These are phyloP conservation scores for Paramarasmius palmivorus DNA, from an alignment of 1,284 basidiomycete species.

Conservation along the genomic window DNA sequence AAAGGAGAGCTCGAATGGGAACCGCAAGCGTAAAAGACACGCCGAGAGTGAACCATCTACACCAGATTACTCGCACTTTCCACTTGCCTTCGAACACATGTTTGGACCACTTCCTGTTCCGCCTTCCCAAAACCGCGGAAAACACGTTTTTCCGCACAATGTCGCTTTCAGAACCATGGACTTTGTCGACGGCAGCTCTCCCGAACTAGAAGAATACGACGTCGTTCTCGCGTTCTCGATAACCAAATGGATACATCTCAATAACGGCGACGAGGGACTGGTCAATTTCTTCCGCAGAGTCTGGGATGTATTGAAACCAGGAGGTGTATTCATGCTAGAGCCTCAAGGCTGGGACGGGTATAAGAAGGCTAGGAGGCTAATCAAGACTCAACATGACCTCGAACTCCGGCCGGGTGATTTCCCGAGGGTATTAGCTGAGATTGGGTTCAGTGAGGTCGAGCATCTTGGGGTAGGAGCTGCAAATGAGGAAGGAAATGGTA, in stretches of 20 bases:
- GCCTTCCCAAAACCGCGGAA: slow-evolving; percentile 31
- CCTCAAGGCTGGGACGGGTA: slow-evolving; percentile 83
- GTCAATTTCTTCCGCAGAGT: slow-evolving; percentile 63
- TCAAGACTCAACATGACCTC: slow-evolving; percentile 56
- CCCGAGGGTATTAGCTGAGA: slow-evolving; percentile 44
- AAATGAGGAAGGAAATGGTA: too few relatives aligned
- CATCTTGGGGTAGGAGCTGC: too few relatives aligned
- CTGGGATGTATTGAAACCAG: slow-evolving; percentile 52
- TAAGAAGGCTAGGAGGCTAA: slow-evolving; percentile 52
- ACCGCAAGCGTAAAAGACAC: background rate
- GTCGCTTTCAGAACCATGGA: slow-evolving; percentile 67
- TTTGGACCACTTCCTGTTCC: slow-evolving; percentile 74
- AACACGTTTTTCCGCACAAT: slow-evolving; percentile 70
- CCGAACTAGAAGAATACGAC: slow-evolving; percentile 60
- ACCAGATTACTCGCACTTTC: slow-evolving; percentile 67
- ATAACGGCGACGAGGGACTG: slow-evolving; percentile 70
- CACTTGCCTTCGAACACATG: slow-evolving; percentile 69
- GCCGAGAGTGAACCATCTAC: too few relatives aligned
- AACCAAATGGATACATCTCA: slow-evolving; percentile 86
- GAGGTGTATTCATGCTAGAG: slow-evolving; percentile 70
- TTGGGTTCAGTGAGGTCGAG: slow-evolving; percentile 60
- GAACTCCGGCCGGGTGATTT: slow-evolving; percentile 65
- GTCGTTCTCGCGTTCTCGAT: slow-evolving; percentile 81
- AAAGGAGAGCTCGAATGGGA: slow-evolving; percentile 29
- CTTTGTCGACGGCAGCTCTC: slow-evolving; percentile 60